phyloP scores from a whole-genome alignment of 768 basidiomycete species.

The Chalciporus piperatus region DNA sequence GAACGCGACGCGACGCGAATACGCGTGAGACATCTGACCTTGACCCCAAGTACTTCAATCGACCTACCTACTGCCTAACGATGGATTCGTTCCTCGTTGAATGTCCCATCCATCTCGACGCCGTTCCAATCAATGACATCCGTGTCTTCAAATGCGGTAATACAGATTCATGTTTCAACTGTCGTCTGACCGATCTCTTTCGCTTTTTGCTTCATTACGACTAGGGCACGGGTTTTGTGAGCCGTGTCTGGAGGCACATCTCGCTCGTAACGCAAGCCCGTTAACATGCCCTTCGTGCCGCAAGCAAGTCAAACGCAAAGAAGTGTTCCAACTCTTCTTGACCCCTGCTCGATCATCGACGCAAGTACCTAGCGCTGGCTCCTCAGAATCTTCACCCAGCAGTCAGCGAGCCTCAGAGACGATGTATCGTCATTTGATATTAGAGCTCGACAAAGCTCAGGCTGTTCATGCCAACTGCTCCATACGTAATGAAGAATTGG shows the following conservation, averaged over 20 bases:
- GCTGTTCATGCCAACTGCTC: slow-evolving; percentile 15
- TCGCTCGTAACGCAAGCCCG: slow-evolving; percentile 8
- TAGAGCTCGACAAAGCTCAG: slow-evolving; percentile 12
- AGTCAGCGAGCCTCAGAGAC: slow-evolving; percentile 6
- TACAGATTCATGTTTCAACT: not conserved
- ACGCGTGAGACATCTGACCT: not conserved
- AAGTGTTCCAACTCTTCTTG: slow-evolving; percentile 28
- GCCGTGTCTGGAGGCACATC: slow-evolving; percentile 25
- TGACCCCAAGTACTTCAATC: not conserved
- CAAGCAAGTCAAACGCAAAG: slow-evolving; percentile 25
- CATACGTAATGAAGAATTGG: slow-evolving; percentile 5
- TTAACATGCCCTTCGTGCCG: slow-evolving; percentile 30
- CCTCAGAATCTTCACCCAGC: not conserved
- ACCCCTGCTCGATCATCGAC: slow-evolving; percentile 15
- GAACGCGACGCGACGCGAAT: not conserved
- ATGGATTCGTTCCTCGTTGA: slow-evolving; percentile 26
- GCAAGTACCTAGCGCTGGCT: not conserved
- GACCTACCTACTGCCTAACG: not conserved
- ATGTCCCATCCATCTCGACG: slow-evolving; percentile 32
- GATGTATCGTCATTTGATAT: slow-evolving; percentile 1
- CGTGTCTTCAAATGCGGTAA: slow-evolving; percentile 32
- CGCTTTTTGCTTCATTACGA: slow-evolving; percentile 7
- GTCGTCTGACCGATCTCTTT: slow-evolving; percentile 10
- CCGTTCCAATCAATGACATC: slow-evolving; percentile 26
- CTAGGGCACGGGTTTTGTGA: slow-evolving; percentile 33